Percentiles rank a stretch among this genome's conserved stretches.
Conservation (phyloP, 2,329 filamentous ascomycete genomes). For the Huntiella savannae region DNA sequence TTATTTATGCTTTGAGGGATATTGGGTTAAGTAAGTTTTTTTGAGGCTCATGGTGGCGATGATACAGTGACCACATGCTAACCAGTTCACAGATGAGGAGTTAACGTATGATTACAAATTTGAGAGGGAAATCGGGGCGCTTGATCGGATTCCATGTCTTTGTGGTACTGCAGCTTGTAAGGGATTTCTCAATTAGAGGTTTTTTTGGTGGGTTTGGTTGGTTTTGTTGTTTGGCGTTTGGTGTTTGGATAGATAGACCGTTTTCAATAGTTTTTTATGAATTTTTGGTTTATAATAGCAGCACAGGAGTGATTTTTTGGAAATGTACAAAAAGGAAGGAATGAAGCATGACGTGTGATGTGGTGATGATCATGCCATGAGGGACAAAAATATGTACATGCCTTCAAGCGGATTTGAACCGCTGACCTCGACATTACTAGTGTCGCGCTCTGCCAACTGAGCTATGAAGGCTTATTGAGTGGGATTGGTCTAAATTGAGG, state of each 20-base stretch:
- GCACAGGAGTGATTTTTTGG: neutral
- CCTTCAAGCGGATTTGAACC: too few species aligned
- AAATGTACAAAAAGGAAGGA: too few species aligned
- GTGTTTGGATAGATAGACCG: neutral
- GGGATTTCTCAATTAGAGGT: conserved; percentile 64
- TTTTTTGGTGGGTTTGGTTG: neutral
- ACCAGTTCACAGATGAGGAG: conserved; percentile 58
- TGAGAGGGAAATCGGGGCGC: conserved; percentile 84
- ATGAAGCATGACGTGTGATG: too few species aligned
- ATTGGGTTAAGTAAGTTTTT: conserved; percentile 70
- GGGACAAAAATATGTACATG: too few species aligned
- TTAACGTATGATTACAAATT: conserved; percentile 99
- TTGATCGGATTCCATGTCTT: conserved; percentile 90
- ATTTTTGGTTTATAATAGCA: neutral
- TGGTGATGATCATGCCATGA: too few species aligned
- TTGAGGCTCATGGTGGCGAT: neutral
- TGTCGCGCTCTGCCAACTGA: too few species aligned
- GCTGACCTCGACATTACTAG: too few species aligned
- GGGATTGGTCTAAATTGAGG: too few species aligned
- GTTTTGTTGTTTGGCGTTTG: neutral
- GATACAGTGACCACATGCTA: conserved; percentile 7
- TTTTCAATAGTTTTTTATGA: neutral
- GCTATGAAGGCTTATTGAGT: too few species aligned
- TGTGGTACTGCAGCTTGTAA: conserved; percentile 94
- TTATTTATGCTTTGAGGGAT: conserved; percentile 93